Percentiles rank a stretch among this genome's conserved stretches.
Conservation (phyloP, 148 eudicot species). For the Nepenthes mirabilis region DNA sequence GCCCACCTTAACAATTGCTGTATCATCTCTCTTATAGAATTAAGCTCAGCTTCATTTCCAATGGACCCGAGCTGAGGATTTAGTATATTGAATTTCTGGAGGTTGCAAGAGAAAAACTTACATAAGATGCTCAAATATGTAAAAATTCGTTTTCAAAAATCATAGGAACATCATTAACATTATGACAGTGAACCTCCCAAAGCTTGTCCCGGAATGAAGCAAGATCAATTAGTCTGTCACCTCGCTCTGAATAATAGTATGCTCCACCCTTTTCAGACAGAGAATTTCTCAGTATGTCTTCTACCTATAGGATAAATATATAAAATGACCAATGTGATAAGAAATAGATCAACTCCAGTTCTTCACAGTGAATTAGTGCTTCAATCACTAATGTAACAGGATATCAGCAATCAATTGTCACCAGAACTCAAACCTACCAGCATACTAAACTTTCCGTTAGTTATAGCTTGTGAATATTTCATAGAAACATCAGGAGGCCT, state of each 20-base stretch:
- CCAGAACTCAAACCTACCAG: slow-evolving; percentile 35
- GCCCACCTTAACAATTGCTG: slow-evolving; percentile 89
- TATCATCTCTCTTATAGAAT: slow-evolving; percentile 55
- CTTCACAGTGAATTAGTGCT: too few relatives aligned
- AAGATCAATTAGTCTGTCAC: slow-evolving; percentile 81
- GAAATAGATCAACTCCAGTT: not conserved
- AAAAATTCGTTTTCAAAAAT: not conserved
- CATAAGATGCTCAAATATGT: not conserved
- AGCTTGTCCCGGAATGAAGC: slow-evolving; percentile 76
- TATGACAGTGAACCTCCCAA: slow-evolving; percentile 61
- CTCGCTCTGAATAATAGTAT: slow-evolving; percentile 89
- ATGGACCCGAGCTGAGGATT: slow-evolving; percentile 50
- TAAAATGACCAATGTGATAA: not conserved
- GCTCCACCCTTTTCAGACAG: slow-evolving; percentile 60
- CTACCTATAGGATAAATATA: slow-evolving; percentile 40
- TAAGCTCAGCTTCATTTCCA: slow-evolving; percentile 70
- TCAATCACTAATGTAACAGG: too few relatives aligned
- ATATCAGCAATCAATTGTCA: not conserved
- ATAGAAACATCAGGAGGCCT: slow-evolving; percentile 66
- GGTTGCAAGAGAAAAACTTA: slow-evolving; percentile 1
- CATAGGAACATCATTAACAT: not conserved
- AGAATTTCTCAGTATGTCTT: slow-evolving; percentile 61
- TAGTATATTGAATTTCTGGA: slow-evolving; percentile 29
- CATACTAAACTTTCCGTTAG: slow-evolving; percentile 50
- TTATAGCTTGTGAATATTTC: slow-evolving; percentile 60